Evolutionary conservation across 495 filamentous ascomycete genomes (phyloP).

Genomic region (Aspergillus hancockii): DNA sequence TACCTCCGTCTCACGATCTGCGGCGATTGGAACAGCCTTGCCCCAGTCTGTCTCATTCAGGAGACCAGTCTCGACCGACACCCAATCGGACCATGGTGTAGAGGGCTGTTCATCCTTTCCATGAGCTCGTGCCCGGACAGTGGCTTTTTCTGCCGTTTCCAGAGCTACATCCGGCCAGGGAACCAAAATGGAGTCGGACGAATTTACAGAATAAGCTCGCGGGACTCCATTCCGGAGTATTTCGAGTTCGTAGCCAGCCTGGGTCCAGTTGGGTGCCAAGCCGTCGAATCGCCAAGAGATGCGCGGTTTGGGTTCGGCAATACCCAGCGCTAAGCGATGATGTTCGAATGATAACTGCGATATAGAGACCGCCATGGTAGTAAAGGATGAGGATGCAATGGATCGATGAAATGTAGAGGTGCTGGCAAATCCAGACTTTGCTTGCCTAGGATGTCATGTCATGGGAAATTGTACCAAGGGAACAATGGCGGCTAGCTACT

Average conservation of each 20-base stretch:
- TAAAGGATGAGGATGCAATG: neutral
- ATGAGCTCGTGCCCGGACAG: constrained; percentile 13
- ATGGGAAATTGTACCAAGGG: no score
- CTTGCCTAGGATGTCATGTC: neutral
- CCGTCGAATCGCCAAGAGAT: constrained; percentile 21
- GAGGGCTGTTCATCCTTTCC: constrained; percentile 1
- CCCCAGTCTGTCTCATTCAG: constrained; percentile 12
- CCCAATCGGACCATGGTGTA: constrained; percentile 15
- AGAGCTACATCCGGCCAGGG: constrained; percentile 14
- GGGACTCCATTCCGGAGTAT: constrained; percentile 5
- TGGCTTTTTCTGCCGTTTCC: constrained; percentile 15
- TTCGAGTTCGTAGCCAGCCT: constrained; percentile 16
- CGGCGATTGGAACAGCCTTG: constrained; percentile 12
- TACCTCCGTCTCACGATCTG: constrained; percentile 6
- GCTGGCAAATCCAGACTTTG: no score
- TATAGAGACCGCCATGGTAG: constrained; percentile 18
- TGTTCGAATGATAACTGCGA: constrained; percentile 19
- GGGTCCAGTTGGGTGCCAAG: constrained; percentile 13
- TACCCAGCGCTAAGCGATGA: constrained; percentile 14
- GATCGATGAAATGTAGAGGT: neutral
- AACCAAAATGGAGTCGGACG: constrained; percentile 18
- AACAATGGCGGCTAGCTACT: neutral
- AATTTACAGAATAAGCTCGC: constrained; percentile 10
- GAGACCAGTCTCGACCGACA: constrained; percentile 15
- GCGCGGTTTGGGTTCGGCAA: constrained; percentile 13